A percentile compares a stretch with the other conserved stretches of the same genome.
Conservation (phyloP, 2,329 filamentous ascomycete genomes). For the Blastomyces emzantsi region DNA sequence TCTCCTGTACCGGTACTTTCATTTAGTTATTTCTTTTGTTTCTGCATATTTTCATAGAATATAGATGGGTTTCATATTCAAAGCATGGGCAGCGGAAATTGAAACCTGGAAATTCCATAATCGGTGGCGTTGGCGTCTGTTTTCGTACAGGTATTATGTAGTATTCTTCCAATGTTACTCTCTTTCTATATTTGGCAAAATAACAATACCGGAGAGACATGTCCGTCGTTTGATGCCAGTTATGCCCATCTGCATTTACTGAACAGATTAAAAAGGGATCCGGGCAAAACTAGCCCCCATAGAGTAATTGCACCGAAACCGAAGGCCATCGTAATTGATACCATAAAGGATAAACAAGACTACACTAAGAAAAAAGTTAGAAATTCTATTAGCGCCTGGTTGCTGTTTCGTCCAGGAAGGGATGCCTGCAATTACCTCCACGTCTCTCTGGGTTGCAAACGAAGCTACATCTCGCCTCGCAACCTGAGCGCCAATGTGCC, state of each 20-base stretch:
- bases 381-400: neutral
- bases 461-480: neutral
- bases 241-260: neutral
- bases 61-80: too few relatives aligned
- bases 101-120: neutral
- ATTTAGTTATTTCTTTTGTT: neutral
- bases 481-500: neutral
- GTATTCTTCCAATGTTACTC: neutral
- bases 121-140: neutral
- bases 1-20: neutral
- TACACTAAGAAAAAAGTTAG: neutral
- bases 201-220: neutral
- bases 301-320: neutral
- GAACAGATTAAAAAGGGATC: neutral
- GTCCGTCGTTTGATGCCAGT: too few relatives aligned
- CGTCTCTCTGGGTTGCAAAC: neutral
- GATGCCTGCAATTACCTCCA: neutral
- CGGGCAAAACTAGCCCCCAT: neutral
- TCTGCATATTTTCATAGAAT: too few relatives aligned
- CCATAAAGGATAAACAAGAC: neutral
- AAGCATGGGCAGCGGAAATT: too few relatives aligned
- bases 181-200: neutral
- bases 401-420: neutral
- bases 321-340: neutral
- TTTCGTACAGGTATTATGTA: neutral